Evolutionary conservation across 1,284 basidiomycete species (phyloP).

Genomic region (Tilletia walkeri): DNA sequence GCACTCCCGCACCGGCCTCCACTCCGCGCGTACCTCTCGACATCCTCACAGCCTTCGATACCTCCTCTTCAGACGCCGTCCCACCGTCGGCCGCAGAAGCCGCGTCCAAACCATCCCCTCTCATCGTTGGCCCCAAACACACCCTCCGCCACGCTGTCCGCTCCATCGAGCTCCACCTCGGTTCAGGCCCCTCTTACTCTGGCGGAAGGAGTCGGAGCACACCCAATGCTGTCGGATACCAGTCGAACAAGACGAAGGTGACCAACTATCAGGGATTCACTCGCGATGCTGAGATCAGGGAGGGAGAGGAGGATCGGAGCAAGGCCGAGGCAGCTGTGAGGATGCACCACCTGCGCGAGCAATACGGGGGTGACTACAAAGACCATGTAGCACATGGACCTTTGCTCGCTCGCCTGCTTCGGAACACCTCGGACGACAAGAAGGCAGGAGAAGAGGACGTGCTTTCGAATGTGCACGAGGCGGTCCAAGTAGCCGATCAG

Average conservation of each 20-base stretch:
- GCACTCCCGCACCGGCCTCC: not conserved
- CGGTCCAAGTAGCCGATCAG: slow-evolving; percentile 5
- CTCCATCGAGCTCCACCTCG: slow-evolving; percentile 7
- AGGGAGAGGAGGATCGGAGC: not conserved
- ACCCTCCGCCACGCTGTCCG: slow-evolving; percentile 2
- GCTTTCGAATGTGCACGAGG: not conserved
- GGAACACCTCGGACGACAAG: not conserved
- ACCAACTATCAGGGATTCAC: slow-evolving; percentile 8
- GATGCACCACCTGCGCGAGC: not conserved
- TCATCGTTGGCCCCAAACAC: slow-evolving; percentile 12
- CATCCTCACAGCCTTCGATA: not conserved
- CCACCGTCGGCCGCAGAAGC: not conserved
- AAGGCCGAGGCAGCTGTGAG: not conserved
- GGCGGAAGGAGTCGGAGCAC: not conserved
- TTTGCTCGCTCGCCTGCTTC: not conserved
- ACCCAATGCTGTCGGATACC: not conserved
- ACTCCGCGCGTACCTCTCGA: slow-evolving; percentile 3
- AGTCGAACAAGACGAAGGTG: not conserved
- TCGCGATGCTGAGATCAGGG: not conserved
- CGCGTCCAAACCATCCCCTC: not conserved
- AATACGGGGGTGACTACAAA: not conserved
- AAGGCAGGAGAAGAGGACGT: not conserved
- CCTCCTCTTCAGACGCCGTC: not conserved
- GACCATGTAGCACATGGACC: slow-evolving; percentile 4
- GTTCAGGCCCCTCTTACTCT: not conserved